phyloP scores from a whole-genome alignment of 768 basidiomycete genomes.

The Porpolomopsis calyptriformis region DNA sequence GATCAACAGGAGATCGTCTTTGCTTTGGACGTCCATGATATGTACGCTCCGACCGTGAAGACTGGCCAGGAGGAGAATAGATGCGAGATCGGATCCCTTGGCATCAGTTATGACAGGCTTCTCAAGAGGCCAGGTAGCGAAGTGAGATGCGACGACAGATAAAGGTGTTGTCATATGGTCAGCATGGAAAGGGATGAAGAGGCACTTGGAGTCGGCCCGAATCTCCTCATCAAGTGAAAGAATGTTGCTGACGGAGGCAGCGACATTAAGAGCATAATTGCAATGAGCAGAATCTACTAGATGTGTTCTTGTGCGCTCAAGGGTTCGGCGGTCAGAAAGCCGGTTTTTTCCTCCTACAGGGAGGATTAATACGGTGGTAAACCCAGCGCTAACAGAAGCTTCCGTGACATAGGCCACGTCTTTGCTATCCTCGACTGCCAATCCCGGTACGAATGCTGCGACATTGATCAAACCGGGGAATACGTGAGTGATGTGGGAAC shows the following conservation, averaged over 20 bases:
- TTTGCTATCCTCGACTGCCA: constrained; percentile 41
- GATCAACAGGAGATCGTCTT: constrained; percentile 84
- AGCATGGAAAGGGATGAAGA: constrained; percentile 74
- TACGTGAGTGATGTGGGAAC: constrained; percentile 78
- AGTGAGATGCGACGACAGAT: constrained; percentile 73
- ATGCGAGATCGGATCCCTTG: constrained; percentile 83
- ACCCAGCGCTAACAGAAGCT: constrained; percentile 82
- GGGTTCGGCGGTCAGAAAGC: constrained; percentile 56
- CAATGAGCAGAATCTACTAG: constrained; percentile 60
- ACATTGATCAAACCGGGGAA: constrained; percentile 92
- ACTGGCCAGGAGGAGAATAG: constrained; percentile 86
- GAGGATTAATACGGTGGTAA: constrained; percentile 74
- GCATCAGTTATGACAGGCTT: constrained; percentile 95
- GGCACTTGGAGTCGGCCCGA: constrained; percentile 67
- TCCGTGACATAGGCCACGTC: constrained; percentile 63
- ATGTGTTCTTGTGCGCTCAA: constrained; percentile 62
- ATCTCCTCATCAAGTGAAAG: constrained; percentile 60
- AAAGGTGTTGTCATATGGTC: constrained; percentile 42
- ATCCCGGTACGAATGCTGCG: constrained; percentile 70
- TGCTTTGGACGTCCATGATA: constrained; percentile 77
- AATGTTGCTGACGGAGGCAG: constrained; percentile 62
- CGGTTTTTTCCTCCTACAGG: constrained; percentile 53
- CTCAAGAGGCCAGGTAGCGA: constrained; percentile 80
- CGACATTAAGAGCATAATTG: constrained; percentile 78
- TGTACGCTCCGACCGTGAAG: constrained; percentile 84